Percentiles rank a stretch among this genome's conserved stretches.
Evolutionary conservation across 164 flowering plant species (phyloP).

Genomic region (Chimonanthus salicifolius): DNA sequence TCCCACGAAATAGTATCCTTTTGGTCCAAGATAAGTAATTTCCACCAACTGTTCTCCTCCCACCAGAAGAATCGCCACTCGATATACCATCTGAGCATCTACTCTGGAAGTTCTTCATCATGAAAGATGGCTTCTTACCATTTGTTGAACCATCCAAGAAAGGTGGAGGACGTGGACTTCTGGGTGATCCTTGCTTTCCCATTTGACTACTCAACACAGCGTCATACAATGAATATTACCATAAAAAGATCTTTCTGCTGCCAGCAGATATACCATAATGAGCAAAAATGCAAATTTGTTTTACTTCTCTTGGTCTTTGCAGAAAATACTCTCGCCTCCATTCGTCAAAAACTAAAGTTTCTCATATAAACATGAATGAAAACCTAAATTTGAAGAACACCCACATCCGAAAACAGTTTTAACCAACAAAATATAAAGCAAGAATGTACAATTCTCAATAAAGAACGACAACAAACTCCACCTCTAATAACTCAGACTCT

Average conservation of each 20-base stretch:
- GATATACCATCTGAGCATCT: conserved; percentile 21
- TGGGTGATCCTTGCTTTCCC: conserved; percentile 50
- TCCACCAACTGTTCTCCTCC: conserved; percentile 44
- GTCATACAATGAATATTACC: neutral
- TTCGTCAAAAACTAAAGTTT: neutral
- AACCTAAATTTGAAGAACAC: neutral
- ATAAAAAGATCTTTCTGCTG: neutral
- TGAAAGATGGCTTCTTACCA: conserved; percentile 14
- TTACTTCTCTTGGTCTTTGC: neutral
- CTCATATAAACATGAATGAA: neutral
- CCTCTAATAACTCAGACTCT: neutral
- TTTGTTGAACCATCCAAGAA: conserved; percentile 5
- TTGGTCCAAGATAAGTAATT: conserved; percentile 34
- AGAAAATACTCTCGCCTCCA: neutral
- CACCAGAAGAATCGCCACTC: conserved; percentile 33
- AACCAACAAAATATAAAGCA: neutral
- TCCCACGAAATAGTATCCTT: conserved; percentile 27
- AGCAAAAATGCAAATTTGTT: neutral
- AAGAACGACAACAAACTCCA: neutral
- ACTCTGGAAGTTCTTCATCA: conserved; percentile 27
- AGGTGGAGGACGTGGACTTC: conserved; percentile 25
- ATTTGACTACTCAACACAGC: conserved; percentile 11
- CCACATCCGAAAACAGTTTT: neutral
- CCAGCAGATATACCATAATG: neutral
- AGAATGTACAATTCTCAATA: neutral